Evolutionary conservation across 2,329 filamentous ascomycete genomes (phyloP), one percentile per base, ranked within the genome.

Genomic region (Fusarium clavum): DNA sequence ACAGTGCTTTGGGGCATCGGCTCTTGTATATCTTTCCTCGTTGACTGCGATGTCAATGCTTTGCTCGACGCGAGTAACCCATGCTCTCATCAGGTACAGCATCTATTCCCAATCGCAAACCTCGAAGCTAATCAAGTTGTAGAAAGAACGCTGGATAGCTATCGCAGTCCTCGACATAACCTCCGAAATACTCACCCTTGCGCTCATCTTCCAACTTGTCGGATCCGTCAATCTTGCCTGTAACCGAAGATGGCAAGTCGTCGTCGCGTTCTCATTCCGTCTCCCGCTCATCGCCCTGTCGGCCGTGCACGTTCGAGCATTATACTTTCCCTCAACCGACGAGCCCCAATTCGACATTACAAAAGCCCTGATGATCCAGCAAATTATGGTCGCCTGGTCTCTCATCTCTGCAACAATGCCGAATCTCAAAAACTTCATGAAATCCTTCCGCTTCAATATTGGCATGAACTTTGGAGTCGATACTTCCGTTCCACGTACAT

Each of bases 341-440:
- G 71, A 73, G 11, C 71, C 71, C 6, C 71, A 72, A 34, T 72
- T 73, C n/a, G 16, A 46, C 2, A 49, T 73, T 1, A 70, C 66
- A 14, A 64, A 73, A 12, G 56, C 53, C 12, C 34, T 73, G 1
- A 44, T 73, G 0, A 53, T 48, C 9, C 71, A 73, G 4, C 71
- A 73, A 8, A 38, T 62, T 16, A 70, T 73, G 65, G 54, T 73
- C 9, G 53, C 51, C 0, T 73, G 71, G 68, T 73, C 71, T 4
- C 38, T 73, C 6, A 63, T 73, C 7, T 73, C 71, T 1, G 71
- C 71, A 1, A 73, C 71, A 0, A 49, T 73, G 16, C 71, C 71
- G 0, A 73, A 73, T 18, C 46, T 73, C 0, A 73, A 73, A 40
- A 73, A 70, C 46, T 73, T 73, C 4, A 49, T 73, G 12, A 72